A percentile compares a stretch with the other conserved stretches of the same genome.
These are phyloP conservation scores for Sugiyamaella lignohabitans DNA, from an alignment of 805 yeast genomes.

Conservation along the genomic window DNA sequence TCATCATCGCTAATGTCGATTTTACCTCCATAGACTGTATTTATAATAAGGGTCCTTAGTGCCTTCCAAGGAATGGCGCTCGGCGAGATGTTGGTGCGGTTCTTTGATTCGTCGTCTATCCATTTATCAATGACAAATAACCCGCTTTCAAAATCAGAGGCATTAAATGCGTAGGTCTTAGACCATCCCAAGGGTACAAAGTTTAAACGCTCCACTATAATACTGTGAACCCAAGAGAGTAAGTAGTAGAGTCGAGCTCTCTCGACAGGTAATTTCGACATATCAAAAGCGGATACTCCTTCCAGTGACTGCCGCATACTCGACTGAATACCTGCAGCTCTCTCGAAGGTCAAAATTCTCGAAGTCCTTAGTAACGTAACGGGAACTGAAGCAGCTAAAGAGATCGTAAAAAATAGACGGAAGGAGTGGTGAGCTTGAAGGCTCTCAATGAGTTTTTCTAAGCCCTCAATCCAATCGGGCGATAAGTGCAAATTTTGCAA, in stretches of 20 bases:
- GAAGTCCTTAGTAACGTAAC: slow-evolving; percentile 49
- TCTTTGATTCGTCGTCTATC: slow-evolving; percentile 28
- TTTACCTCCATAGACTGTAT: slow-evolving; percentile 53
- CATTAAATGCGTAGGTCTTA: slow-evolving; percentile 61
- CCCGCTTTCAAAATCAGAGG: slow-evolving; percentile 58
- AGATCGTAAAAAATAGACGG: slow-evolving; percentile 62
- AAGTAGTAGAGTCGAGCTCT: slow-evolving; percentile 45
- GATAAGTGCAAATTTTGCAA: slow-evolving; percentile 80
- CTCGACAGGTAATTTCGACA: slow-evolving; percentile 36
- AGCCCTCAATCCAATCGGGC: slow-evolving; percentile 49
- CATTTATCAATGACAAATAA: slow-evolving; percentile 39
- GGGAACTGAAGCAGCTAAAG: slow-evolving; percentile 44
- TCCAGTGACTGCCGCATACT: slow-evolving; percentile 38
- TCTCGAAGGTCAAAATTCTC: slow-evolving; percentile 54
- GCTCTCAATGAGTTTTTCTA: slow-evolving; percentile 43
- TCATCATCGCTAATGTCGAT: slow-evolving; percentile 24
- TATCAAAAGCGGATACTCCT: slow-evolving; percentile 16
- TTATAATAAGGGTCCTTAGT: slow-evolving; percentile 43
- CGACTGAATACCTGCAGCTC: slow-evolving; percentile 51
- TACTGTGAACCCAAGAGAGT: slow-evolving; percentile 64
- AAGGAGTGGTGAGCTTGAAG: slow-evolving; percentile 34
- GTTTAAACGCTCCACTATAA: slow-evolving; percentile 52
- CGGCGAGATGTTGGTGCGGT: slow-evolving; percentile 39
- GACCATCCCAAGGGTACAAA: slow-evolving; percentile 59
- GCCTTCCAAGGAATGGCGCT: slow-evolving; percentile 49